Conservation (phyloP, 1,284 basidiomycete genomes). For the Malassezia caprae region DNA sequence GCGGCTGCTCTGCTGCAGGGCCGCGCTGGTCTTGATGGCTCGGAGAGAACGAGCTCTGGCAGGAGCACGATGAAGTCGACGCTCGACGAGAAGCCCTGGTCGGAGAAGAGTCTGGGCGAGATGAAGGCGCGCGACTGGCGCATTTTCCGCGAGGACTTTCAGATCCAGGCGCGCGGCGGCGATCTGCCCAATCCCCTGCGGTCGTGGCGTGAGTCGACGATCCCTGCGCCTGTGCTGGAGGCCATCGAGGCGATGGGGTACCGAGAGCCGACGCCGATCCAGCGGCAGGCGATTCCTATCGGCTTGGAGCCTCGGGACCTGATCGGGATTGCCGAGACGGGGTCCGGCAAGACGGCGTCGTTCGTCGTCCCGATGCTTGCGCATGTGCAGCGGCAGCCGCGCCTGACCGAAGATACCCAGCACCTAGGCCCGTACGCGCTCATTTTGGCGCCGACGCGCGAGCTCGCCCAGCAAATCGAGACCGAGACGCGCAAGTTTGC, state of each 20-base stretch:
- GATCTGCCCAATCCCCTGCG: conserved; percentile 83
- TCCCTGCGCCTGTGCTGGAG: conserved; percentile 67
- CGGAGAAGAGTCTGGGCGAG: conserved; percentile 79
- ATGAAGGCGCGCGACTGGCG: conserved; percentile 99
- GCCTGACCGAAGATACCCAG: conserved; percentile 76
- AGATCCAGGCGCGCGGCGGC: conserved; percentile 77
- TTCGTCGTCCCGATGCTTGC: conserved; percentile 96
- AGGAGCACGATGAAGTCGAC: conserved; percentile 55
- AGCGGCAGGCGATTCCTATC: conserved; percentile 94
- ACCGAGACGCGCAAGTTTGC: conserved; percentile 84
- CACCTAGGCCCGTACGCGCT: conserved; percentile 87
- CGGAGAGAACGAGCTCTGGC: conserved; percentile 17
- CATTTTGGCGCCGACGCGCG: conserved; percentile 89
- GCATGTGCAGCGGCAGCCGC: conserved; percentile 77
- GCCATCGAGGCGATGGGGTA: conserved; percentile 86
- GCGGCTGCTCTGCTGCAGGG: conserved; percentile 3
- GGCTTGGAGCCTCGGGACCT: conserved; percentile 89
- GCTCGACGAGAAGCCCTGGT: conserved; percentile 81
- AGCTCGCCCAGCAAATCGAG: conserved; percentile 95
- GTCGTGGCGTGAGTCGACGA: conserved; percentile 77
- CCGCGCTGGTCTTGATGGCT: conserved; percentile 24
- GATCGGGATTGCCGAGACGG: conserved; percentile 93
- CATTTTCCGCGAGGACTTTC: conserved; percentile 97
- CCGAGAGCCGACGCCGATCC: conserved; percentile 90
- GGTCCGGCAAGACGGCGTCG: conserved; percentile 94